A percentile compares a stretch with the other conserved stretches of the same genome.
Evolutionary conservation across 2,329 filamentous ascomycete species (phyloP).

Genomic region (Paradendryphiella salina): DNA sequence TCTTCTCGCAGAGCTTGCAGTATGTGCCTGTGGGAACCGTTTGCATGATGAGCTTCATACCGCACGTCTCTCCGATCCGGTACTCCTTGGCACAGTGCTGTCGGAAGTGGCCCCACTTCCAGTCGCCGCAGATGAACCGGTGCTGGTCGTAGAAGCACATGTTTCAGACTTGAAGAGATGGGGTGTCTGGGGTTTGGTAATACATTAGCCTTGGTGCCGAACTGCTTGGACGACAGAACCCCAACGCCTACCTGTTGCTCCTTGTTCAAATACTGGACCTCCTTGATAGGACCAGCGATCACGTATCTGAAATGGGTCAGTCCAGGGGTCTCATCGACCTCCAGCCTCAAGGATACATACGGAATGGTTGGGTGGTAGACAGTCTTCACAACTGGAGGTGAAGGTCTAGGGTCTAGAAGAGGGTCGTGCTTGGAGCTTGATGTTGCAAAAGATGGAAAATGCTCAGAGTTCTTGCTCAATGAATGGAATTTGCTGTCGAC

Average conservation of each 20-base stretch:
- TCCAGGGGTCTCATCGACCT: conserved; percentile 33
- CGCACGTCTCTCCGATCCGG: conserved; percentile 93
- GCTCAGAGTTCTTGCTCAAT: conserved; percentile 29
- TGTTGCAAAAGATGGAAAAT: conserved; percentile 39
- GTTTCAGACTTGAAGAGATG: conserved; percentile 43
- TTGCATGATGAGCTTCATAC: conserved; percentile 83
- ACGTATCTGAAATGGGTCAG: conserved; percentile 32
- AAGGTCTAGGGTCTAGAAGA: conserved; percentile 21
- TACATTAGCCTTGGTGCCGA: conserved; percentile 35
- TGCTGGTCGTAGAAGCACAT: conserved; percentile 99
- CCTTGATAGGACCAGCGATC: conserved; percentile 31
- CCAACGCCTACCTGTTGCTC: conserved; percentile 37
- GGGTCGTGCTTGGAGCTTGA: conserved; percentile 27
- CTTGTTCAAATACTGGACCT: conserved; percentile 25
- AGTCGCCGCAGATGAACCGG: conserved; percentile 82
- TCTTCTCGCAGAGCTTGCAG: conserved; percentile 87
- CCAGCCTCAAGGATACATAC: conserved; percentile 33
- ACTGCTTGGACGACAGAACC: conserved; percentile 36
- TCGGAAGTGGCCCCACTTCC: conserved; percentile 92
- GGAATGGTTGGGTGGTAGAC: conserved; percentile 40
- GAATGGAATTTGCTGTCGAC: conserved; percentile 35
- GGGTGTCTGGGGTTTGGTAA: conserved; percentile 31
- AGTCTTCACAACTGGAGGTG: conserved; percentile 15
- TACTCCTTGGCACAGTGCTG: conserved; percentile 94
- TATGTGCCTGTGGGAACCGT: conserved; percentile 65